phyloP scores from a whole-genome alignment of 2,329 filamentous ascomycete species.

The Aschersonia sp. region DNA sequence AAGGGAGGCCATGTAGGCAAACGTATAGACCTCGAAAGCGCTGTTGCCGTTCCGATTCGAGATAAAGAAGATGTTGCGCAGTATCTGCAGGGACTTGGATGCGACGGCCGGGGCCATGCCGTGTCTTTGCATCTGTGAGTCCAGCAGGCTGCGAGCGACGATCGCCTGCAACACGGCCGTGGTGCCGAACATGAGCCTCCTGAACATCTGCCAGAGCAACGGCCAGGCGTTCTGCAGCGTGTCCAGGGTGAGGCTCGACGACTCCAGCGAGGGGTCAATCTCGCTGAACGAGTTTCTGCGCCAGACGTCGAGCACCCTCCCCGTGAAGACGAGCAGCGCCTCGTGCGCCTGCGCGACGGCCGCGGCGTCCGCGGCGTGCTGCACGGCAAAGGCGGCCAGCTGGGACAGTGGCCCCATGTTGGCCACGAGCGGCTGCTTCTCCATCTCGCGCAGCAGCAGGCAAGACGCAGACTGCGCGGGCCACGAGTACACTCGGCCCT shows the following conservation, averaged over 20 bases:
- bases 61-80: constrained; percentile 72
- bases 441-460: constrained; percentile 39
- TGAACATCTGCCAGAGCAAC: constrained; percentile 59
- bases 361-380: constrained; percentile 31
- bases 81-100: constrained; percentile 53
- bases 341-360: constrained; percentile 39
- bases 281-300: constrained; percentile 57
- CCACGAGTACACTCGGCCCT: constrained; percentile 44
- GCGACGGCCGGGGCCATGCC: constrained; percentile 47
- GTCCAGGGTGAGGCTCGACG: constrained; percentile 45
- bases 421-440: constrained; percentile 45
- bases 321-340: constrained; percentile 51
- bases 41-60: constrained; percentile 58
- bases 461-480: constrained; percentile 43
- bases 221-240: constrained; percentile 54
- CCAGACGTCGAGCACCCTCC: constrained; percentile 58
- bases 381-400: constrained; percentile 48
- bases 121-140: constrained; percentile 29
- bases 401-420: constrained; percentile 54
- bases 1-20: constrained; percentile 68
- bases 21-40: constrained; percentile 71
- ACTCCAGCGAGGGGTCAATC: constrained; percentile 55
- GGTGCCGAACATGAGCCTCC: constrained; percentile 60
- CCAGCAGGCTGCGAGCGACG: constrained; percentile 46
- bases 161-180: constrained; percentile 64